Evolutionary conservation across 495 filamentous ascomycete species (phyloP).

Genomic region (Margaritispora aquatica): DNA sequence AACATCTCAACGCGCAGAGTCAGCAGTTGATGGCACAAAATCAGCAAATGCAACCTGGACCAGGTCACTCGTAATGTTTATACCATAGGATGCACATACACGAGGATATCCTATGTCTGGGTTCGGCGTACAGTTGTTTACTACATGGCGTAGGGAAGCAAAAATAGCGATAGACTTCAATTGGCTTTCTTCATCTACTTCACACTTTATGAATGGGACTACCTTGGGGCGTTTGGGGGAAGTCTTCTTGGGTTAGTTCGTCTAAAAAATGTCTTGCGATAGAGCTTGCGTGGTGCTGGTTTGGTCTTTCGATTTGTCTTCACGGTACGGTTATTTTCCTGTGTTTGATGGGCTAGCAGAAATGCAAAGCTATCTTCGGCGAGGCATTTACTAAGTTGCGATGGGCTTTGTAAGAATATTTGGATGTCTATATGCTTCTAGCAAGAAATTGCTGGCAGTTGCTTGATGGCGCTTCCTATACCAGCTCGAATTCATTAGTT

Average conservation of each 20-base stretch:
- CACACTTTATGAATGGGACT: constrained; percentile 8
- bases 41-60: neutral
- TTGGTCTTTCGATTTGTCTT: neutral
- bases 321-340: constrained; percentile 1
- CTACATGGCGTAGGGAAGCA: constrained; percentile 15
- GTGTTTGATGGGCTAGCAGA: neutral
- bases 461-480: neutral
- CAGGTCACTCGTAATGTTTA: constrained; percentile 17
- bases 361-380: neutral
- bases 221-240: constrained; percentile 7
- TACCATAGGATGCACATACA: constrained; percentile 19
- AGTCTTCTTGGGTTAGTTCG: neutral
- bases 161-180: constrained; percentile 15
- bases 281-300: constrained; percentile 1
- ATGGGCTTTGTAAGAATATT: neutral
- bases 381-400: neutral
- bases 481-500: no score
- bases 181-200: constrained; percentile 4
- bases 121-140: constrained; percentile 14
- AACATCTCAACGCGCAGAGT: neutral
- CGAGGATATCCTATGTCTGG: constrained; percentile 18
- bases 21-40: neutral
- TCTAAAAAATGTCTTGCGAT: constrained; percentile 11
- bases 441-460: constrained; percentile 3
- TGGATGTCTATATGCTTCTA: constrained; percentile 2